Evolutionary conservation across 192 early-diverging fungal species (phyloP).

Genomic region (Backusella australiensis): DNA sequence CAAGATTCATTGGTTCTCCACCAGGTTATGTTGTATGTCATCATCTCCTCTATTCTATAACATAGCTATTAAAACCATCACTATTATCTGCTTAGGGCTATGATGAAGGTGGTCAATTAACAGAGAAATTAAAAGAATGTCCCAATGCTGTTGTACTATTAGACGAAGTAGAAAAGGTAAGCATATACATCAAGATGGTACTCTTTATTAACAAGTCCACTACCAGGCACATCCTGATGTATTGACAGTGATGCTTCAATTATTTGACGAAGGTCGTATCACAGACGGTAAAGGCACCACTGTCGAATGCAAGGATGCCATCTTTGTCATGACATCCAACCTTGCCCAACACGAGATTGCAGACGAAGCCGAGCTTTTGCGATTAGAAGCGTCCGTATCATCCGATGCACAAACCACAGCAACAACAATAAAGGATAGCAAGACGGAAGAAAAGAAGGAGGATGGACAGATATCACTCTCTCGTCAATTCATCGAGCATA

Average conservation of each 20-base stretch:
- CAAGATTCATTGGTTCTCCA: constrained; percentile 43
- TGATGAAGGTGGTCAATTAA: constrained; percentile 47
- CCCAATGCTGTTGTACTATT: constrained; percentile 43
- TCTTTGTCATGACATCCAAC: constrained; percentile 48
- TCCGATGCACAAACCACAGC: constrained; percentile 28
- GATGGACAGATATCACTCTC: constrained; percentile 35
- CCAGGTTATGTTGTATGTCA: constrained; percentile 42
- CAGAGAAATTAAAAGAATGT: constrained; percentile 44
- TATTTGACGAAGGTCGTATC: constrained; percentile 45
- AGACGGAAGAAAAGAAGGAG: constrained; percentile 8
- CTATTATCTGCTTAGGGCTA: constrained; percentile 22
- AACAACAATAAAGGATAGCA: neutral
- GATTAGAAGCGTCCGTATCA: constrained; percentile 33
- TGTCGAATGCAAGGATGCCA: constrained; percentile 44
- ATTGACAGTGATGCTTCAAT: constrained; percentile 41
- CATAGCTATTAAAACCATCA: neutral
- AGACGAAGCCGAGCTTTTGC: constrained; percentile 41
- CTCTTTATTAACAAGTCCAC: neutral
- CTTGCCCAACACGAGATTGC: constrained; percentile 48
- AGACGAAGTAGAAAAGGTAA: constrained; percentile 47
- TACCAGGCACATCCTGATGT: constrained; percentile 43
- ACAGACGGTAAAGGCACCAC: constrained; percentile 48
- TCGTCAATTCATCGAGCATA: constrained; percentile 38
- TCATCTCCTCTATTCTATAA: neutral
- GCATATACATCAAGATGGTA: neutral